Percentiles rank a stretch among this genome's conserved stretches.
These are phyloP conservation scores for Albugo laibachii DNA, from an alignment of 352 stramenopile genomes.

Conservation along the genomic window DNA sequence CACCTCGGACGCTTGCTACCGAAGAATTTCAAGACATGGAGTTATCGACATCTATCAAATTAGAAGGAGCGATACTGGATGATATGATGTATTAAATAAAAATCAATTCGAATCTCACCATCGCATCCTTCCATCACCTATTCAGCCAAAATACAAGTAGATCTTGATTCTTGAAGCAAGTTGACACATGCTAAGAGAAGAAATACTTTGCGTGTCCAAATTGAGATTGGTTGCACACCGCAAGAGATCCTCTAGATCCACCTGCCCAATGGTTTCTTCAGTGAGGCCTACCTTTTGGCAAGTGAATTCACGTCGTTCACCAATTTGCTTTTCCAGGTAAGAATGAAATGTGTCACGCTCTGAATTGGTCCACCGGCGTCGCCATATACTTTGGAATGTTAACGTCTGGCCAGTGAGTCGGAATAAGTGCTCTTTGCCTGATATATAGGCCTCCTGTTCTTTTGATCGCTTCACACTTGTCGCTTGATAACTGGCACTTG, in stretches of 20 bases:
- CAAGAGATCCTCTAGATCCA: constrained; percentile 24
- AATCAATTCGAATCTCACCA: not conserved
- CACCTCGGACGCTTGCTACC: constrained; percentile 4
- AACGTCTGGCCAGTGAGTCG: too few relatives aligned
- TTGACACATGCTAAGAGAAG: constrained; percentile 11
- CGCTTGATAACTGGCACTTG: constrained; percentile 19
- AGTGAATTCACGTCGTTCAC: constrained; percentile 28
- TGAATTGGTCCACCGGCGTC: not conserved
- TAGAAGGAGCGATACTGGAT: constrained; percentile 69
- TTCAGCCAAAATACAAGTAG: constrained; percentile 49
- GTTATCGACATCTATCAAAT: constrained; percentile 53
- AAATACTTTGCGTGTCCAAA: constrained; percentile 18
- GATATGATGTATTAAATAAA: constrained; percentile 68
- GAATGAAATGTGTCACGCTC: not conserved
- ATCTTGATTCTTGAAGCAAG: constrained; percentile 45
- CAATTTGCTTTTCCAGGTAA: constrained; percentile 30
- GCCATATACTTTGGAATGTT: not conserved
- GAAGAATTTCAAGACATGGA: constrained; percentile 20
- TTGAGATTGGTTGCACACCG: constrained; percentile 44
- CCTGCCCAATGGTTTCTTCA: constrained; percentile 25
- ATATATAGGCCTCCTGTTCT: too few relatives aligned
- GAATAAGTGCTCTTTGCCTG: too few relatives aligned
- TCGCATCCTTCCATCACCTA: too few relatives aligned
- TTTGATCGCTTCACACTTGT: too few relatives aligned
- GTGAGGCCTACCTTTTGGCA: constrained; percentile 49